Conservation (phyloP, 352 stramenopile species). For the Pelagophyceae sp. region DNA sequence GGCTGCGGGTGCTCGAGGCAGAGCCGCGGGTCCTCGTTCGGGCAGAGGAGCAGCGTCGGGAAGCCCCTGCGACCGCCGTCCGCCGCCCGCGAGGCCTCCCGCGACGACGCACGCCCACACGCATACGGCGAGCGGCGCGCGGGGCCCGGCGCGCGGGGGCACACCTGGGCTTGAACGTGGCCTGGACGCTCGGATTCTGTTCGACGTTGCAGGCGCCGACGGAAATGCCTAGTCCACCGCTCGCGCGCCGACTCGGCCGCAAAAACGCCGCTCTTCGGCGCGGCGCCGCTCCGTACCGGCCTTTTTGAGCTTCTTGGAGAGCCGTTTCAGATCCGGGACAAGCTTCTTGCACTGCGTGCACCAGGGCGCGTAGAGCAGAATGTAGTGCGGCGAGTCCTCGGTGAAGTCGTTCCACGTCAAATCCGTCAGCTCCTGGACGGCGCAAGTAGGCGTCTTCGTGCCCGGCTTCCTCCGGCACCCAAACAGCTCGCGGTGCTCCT, state of each 20-base stretch:
- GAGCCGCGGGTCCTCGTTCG: not conserved
- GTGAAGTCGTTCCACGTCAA: not conserved
- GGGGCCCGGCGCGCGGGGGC: no score
- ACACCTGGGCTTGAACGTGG: not conserved
- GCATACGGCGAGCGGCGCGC: not conserved
- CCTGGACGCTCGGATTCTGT: not conserved
- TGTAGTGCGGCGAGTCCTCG: not conserved
- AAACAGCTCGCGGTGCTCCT: slow-evolving; percentile 18
- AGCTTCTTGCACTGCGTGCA: not conserved
- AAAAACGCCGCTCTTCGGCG: not conserved
- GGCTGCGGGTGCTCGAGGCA: not conserved
- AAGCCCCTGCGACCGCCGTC: no score
- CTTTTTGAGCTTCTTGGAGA: not conserved
- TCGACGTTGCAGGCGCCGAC: not conserved
- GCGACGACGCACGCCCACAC: not conserved
- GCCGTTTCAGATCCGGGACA: not conserved
- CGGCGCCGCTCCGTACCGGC: not conserved
- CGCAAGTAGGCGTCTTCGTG: not conserved
- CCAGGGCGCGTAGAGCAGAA: not conserved
- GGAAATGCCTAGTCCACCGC: not conserved
- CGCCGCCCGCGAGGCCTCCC: no score
- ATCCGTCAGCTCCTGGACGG: not conserved
- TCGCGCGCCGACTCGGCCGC: not conserved
- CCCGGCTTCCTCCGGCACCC: not conserved
- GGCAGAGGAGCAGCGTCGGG: not conserved